Base-by-base conservation (phyloP, 1,139 yeast genomes). In the Kodamaea anthophila region DNA sequence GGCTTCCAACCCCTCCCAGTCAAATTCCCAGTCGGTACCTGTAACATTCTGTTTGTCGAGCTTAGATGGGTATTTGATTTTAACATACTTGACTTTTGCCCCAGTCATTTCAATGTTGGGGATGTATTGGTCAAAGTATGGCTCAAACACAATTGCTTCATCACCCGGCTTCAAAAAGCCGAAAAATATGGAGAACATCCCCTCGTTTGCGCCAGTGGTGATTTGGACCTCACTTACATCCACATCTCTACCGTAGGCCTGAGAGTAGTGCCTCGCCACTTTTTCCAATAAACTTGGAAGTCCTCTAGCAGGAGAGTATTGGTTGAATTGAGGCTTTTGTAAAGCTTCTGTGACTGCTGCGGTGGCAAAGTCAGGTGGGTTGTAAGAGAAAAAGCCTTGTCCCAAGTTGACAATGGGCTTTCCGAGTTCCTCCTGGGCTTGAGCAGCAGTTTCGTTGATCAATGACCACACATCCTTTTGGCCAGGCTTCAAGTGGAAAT, bases 171-270 rank as follows among this genome's bases (percentile, higher is more conserved):
- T 73, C 40, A 91, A 60, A 43, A 87, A 81, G 0, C 93, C 98
- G 37, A 87, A 82, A 51, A 88, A 78, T 4, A 83, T 76, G 2
- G 95, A 60, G 35, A 85, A 70, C 67, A 91, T 83, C 23, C 96
- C 98, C 58, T 91, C 97, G 47, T 91, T 91, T 26, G 98, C 98
- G 33, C 98, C 98, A 1, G 97, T 88, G 23, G 96, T 85, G 29
- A 88, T 78, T 35, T 81, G 75, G 26, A 91, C 67, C 46, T 86
- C 81, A 23, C 74, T 68, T n/a, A 68, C 59, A 15, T 71, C 70
- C 11, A 86, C 62, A n/a, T 63, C 55, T 29, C 85, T 68, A 4
- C 73, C 75, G 42, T 77, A 80, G 27, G 71, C 69, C 24, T 80
- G 74, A 11, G 84, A 63, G 57, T 91, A 91, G 18, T 84, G 73